Evolutionary conservation across 306 rosid genomes (phyloP).

Genomic region (Castanopsis chinensis): DNA sequence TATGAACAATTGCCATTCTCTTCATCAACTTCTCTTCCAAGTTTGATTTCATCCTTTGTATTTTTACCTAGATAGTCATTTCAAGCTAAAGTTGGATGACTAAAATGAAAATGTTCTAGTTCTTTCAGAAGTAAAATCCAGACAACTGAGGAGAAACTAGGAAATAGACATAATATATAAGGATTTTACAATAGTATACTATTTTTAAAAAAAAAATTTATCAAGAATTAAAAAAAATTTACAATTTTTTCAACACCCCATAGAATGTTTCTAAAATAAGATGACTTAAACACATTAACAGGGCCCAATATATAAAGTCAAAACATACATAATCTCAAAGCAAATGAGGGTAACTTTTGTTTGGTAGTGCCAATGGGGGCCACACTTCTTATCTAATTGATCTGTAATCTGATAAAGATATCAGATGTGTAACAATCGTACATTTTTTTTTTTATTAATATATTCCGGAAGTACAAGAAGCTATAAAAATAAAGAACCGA

Average conservation of each 20-base stretch:
- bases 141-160: neutral
- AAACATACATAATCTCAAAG: neutral
- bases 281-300: too few species aligned
- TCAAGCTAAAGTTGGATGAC: neutral
- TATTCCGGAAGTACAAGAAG: neutral
- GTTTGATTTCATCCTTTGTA: slow-evolving; percentile 91
- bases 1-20: slow-evolving; percentile 72
- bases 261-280: too few species aligned
- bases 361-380: too few species aligned
- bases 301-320: neutral
- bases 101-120: neutral
- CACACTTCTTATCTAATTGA: neutral
- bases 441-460: too few species aligned
- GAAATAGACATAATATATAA: neutral
- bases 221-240: too few species aligned
- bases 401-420: neutral
- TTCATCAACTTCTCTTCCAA: slow-evolving; percentile 94
- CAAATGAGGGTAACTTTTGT: too few species aligned
- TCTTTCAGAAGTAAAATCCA: neutral
- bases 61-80: slow-evolving; percentile 56
- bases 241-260: too few species aligned
- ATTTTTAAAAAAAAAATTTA: too few species aligned
- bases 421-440: neutral
- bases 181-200: too few species aligned
- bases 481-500: neutral